Evolutionary conservation across 2,329 filamentous ascomycete genomes (phyloP), one percentile per base, ranked within the genome.

Genomic region (Aspergillus proliferans): DNA sequence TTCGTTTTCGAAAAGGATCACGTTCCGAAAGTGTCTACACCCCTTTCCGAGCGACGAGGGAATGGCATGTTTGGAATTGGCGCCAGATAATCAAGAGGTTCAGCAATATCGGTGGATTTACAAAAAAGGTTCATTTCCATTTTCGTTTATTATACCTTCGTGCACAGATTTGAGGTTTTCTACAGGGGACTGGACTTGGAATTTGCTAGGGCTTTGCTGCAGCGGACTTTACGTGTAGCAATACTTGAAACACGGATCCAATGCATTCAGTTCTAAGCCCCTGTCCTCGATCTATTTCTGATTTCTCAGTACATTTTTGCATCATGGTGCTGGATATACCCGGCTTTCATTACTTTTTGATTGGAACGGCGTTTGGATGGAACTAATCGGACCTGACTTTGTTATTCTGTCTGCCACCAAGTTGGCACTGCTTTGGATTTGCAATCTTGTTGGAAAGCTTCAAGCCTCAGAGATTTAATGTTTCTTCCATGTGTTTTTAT

Each of bases 241-340:
- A 50, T 34, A 43, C 24, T 26, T 22, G 24, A 19, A 9, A 22
- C 41, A 28, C 15, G 15, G 38, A 40, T 40, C 38, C 38, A 40
- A 40, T 40, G 38, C 38, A 40, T 21, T 21, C 38, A 40, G 38
- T 40, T 40, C 15, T 40, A 12, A 19, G 15, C 38, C 24, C 41
- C 15, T 8, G n/a, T 18, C 41, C 41, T 43, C 47, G 54, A 40
- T 54, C 45, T 46, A 53, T 47, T 52, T 55, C 62, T 62, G 18
- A 8, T 19, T 40, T 40, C 38, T 40, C 38, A 22, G 59, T 67
- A 68, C 64, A 68, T 69, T 67, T 40, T 71, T 72, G 70, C 70
- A 72, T 72, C 61, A 67, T 63, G 70, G 70, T 71, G 69, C 70
- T 71, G 70, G 70, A 72, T 73, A 73, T 73, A 73, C 70, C 70